Evolutionary conservation across 1,139 yeast species (phyloP).

Genomic region (Pichia sp.): DNA sequence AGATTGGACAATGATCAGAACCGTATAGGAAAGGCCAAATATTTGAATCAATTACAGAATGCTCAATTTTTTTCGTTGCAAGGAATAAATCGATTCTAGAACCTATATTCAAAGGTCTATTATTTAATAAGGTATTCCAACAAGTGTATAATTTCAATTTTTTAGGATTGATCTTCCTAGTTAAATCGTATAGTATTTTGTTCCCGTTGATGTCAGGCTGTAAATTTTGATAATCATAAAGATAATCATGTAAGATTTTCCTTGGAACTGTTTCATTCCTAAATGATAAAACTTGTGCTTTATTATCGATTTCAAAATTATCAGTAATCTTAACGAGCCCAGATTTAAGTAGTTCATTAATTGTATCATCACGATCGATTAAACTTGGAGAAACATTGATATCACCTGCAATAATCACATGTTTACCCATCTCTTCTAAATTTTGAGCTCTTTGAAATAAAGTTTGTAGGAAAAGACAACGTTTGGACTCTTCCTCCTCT

Average conservation of each 20-base stretch:
- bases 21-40: constrained; percentile 70
- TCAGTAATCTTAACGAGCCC: constrained; percentile 10
- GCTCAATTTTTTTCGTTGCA: constrained; percentile 34
- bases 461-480: constrained; percentile 50
- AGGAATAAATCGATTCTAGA: constrained; percentile 79
- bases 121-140: constrained; percentile 77
- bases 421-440: constrained; percentile 47
- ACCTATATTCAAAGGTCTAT: constrained; percentile 81
- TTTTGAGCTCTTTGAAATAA: constrained; percentile 55
- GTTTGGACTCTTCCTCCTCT: constrained; percentile 60
- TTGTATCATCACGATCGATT: constrained; percentile 73
- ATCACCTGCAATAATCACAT: constrained; percentile 80
- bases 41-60: constrained; percentile 40
- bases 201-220: constrained; percentile 1
- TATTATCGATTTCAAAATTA: constrained; percentile 2
- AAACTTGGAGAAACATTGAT: constrained; percentile 73
- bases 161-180: constrained; percentile 51
- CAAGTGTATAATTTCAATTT: constrained; percentile 73
- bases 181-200: constrained; percentile 44
- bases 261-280: constrained; percentile 22
- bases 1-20: constrained; percentile 93
- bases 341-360: constrained; percentile 38
- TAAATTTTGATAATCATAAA: constrained; percentile 24
- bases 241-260: constrained; percentile 17
- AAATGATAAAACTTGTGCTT: constrained; percentile 28